Percentiles rank a stretch among this genome's conserved stretches.
Conservation (phyloP, 768 basidiomycete species). For the Udeniomyces megalosporus region DNA sequence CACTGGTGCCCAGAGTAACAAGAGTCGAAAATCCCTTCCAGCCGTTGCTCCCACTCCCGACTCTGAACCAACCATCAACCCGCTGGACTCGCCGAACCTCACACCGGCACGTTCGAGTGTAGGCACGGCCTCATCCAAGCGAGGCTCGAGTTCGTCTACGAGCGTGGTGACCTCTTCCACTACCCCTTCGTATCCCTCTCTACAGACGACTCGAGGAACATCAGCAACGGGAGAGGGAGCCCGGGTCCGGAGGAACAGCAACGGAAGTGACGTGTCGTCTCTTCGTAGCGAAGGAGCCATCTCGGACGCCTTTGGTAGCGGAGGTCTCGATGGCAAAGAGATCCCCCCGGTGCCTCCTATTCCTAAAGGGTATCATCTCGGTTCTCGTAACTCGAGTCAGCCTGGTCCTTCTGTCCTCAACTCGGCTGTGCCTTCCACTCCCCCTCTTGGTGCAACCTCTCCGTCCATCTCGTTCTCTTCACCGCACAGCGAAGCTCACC, state of each 20-base stretch:
- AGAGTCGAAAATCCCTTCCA: constrained; percentile 7
- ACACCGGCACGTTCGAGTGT: background rate
- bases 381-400: constrained; percentile 34
- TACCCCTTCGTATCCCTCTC: background rate
- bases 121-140: constrained; percentile 10
- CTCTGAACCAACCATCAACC: background rate
- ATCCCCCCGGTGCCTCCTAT: constrained; percentile 91
- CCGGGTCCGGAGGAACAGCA: constrained; percentile 2
- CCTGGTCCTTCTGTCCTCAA: constrained; percentile 50
- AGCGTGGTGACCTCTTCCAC: constrained; percentile 6
- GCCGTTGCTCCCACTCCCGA: background rate
- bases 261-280: constrained; percentile 5
- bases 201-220: background rate
- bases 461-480: constrained; percentile 1
- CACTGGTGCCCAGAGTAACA: background rate
- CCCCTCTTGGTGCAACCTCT: constrained; percentile 3
- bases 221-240: background rate
- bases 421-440: constrained; percentile 42
- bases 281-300: constrained; percentile 5
- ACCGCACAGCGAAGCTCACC: constrained; percentile 19
- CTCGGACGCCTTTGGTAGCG: background rate
- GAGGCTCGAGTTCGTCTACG: constrained; percentile 10
- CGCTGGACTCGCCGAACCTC: background rate
- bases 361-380: constrained; percentile 48
- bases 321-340: background rate